Base-by-base conservation (phyloP, 2,329 filamentous ascomycete species). In the Orbilia javanica region DNA sequence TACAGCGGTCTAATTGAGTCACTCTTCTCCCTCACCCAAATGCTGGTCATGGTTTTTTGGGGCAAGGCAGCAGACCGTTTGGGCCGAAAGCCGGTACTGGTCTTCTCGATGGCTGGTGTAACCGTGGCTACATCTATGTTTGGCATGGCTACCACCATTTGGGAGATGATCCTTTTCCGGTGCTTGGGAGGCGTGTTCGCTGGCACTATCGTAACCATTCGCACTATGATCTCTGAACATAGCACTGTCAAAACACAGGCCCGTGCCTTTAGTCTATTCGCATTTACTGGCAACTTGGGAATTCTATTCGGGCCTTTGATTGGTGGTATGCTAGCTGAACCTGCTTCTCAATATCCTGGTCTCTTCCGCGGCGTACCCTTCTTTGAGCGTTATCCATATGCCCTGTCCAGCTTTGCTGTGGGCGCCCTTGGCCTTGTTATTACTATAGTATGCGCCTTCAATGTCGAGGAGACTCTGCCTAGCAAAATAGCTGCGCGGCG, bases 31-130 rank as follows among this genome's bases (percentile, higher is more conserved):
- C 84, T 91, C 4, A 91, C 90, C 0, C 92, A 94, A 83, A 93
- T 93, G 87, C 70, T 88, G n/a, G 88, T 94, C 73, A 93, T 95
- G 89, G 88, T 95, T 27, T 85, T 87, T 79, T 95, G 93, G 91
- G 92, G 92, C 62, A 86, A 85, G 81, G 89, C 86, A 69, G 88
- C 89, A 2, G 93, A 96, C 83, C 87, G 88, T 6, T 84, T 90
- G 44, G 92, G 93, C 34, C 88, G 93, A 52, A 93, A 93, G 79
- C 92, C 92, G 0, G 87, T 93, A 0, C 87, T 96, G 10, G 87
- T 94, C 1, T 85, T 87, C 81, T 92, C 90, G 0, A 84, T 94
- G 4, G 81, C 87, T 13, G 93, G 92, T 46, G 87, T 93, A 42
- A 84, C 88, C 0, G 69, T 90, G 11, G 86, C 88, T 0, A 90